Base-by-base conservation (phyloP, 2,329 filamentous ascomycete species). In the Coniochaeta sp. region DNA sequence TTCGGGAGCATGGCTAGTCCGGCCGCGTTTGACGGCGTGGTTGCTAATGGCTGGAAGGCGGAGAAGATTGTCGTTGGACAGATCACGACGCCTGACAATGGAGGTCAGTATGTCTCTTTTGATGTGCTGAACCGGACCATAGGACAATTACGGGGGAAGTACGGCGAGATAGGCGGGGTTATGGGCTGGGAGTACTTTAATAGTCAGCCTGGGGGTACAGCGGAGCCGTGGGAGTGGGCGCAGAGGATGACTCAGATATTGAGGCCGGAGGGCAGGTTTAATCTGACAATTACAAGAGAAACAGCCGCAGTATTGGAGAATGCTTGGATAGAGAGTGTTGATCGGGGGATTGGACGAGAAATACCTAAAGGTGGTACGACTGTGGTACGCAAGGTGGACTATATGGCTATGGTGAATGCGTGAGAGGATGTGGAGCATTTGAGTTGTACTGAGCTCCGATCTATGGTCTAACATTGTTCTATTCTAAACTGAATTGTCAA, bases 131-230 rank as follows among this genome's bases (percentile, higher is more conserved):
- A 74, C 1, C 63, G 68, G 8, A 78, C 81, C 0, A 69, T 84
- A 2, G 65, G 59, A 90, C 90, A 31, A 31, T 31, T 31, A 9
- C 5, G 28, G 9, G 28, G 28, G 5, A 31, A 9, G 28, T 31
- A 31, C 67, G 82, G 83, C 1, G 76, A 77, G 1, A 95, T 96
- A 71, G 93, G 92, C 0, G 93, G 93, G 0, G 86, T 97, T 7
- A 95, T 95, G 87, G 91, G 91, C 2, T 97, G 93, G 93, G 93
- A 97, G 76, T 96, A 95, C 71, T 96, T 93, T 76, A 96, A 96
- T 76, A 85, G 88, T 60, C 72, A 86, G 61, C 89, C 90, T 0
- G 88, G 87, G 1, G 87, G 83, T 26, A 70, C 70, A 1, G 76
- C 77, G 14, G 75, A 79, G 60, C 89, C 90, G 0, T 93, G 89